These are phyloP conservation scores for Streptanthus diversifolius DNA, from an alignment of 345 rosid genomes.

Conservation along the genomic window DNA sequence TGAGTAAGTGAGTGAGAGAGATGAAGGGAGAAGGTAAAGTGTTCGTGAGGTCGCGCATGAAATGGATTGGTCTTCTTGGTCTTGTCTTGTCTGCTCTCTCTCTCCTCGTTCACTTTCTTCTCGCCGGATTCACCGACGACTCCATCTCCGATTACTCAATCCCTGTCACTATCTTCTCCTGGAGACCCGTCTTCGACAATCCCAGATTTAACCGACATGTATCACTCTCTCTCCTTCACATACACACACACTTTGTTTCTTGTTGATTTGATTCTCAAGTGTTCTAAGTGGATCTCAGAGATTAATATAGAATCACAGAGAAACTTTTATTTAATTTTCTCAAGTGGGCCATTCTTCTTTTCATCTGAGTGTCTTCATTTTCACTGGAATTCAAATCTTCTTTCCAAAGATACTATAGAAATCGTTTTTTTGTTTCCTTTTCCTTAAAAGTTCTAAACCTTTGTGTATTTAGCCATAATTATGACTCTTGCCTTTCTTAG, in stretches of 20 bases:
- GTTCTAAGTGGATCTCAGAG: conserved; percentile 13
- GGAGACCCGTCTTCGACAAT: conserved; percentile 88
- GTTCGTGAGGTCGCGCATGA: conserved; percentile 69
- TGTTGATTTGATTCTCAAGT: not conserved
- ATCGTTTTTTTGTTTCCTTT: not conserved
- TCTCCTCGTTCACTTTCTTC: conserved; percentile 70
- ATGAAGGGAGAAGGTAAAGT: conserved; percentile 86
- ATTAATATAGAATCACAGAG: not conserved
- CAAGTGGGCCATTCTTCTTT: conserved; percentile 34
- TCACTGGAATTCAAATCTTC: not conserved
- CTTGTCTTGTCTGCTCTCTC: conserved; percentile 70
- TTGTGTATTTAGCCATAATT: not conserved
- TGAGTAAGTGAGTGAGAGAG: not conserved
- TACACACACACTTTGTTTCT: not conserved
- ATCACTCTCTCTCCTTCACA: conserved; percentile 8
- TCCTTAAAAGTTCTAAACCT: conserved; percentile 7
- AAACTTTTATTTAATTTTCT: not conserved
- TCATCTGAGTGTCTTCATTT: conserved; percentile 23
- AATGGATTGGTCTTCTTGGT: conserved; percentile 84
- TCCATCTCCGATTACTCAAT: conserved; percentile 77
- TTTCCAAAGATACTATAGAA: not conserved
- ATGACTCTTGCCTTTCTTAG: conserved; percentile 5
- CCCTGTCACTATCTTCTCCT: conserved; percentile 85
- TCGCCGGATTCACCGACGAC: conserved; percentile 72
- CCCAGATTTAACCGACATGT: conserved; percentile 50